Evolutionary conservation across 1,139 yeast species (phyloP).

Genomic region (Geotrichum bryndzae): DNA sequence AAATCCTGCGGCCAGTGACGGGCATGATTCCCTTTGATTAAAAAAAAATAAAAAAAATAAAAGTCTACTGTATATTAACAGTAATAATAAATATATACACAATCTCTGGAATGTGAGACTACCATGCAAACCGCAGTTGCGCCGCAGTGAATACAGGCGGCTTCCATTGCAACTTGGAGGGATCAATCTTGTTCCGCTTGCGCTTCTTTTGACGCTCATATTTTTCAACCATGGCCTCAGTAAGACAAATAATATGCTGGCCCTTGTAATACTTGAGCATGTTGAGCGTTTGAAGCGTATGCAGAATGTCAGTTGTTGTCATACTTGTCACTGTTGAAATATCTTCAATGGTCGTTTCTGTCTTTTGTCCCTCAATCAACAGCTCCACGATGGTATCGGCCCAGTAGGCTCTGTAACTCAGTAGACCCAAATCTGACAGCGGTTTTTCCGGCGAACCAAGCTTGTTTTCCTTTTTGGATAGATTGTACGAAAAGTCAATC

Average conservation of each 20-base stretch:
- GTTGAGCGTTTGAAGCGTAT: conserved; percentile 84
- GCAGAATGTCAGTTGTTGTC: conserved; percentile 94
- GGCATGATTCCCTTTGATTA: conserved; percentile 73
- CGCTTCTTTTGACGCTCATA: conserved; percentile 70
- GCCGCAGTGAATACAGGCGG: conserved; percentile 97
- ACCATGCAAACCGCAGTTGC: conserved; percentile 94
- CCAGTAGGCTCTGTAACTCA: conserved; percentile 95
- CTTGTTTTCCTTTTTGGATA: conserved; percentile 80
- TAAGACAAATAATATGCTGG: conserved; percentile 86
- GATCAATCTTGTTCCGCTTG: conserved; percentile 73
- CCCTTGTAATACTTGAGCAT: conserved; percentile 91
- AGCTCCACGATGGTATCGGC: conserved; percentile 78
- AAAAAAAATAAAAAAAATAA: conserved; percentile 4
- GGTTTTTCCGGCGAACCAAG: conserved; percentile 98
- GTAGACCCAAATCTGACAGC: conserved; percentile 82
- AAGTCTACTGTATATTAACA: neutral
- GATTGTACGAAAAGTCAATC: conserved; percentile 87
- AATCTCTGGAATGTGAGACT: conserved; percentile 19
- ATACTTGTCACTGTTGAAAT: conserved; percentile 79
- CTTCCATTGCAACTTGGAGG: conserved; percentile 72
- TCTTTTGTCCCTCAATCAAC: conserved; percentile 54
- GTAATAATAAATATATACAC: neutral
- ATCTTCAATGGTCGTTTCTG: conserved; percentile 87
- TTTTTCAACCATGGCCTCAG: conserved; percentile 72
- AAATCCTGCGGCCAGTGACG: conserved; percentile 22